A percentile compares a stretch with the other conserved stretches of the same genome.
These are phyloP conservation scores for Hymenoscyphus fructigenus DNA, from an alignment of 2,329 filamentous ascomycete genomes.

Conservation along the genomic window DNA sequence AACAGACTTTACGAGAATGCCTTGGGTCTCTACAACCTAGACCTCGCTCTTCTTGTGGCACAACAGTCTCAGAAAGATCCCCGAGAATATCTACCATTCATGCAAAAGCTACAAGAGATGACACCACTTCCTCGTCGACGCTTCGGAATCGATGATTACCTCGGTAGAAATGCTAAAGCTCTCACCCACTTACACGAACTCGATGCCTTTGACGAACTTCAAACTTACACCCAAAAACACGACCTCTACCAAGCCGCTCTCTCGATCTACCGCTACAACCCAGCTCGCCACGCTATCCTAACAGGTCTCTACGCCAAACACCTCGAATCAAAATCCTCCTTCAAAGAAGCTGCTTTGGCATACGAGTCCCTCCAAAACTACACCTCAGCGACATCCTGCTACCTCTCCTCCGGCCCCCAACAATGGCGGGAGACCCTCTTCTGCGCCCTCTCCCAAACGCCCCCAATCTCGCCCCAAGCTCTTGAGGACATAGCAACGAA, in stretches of 20 bases:
- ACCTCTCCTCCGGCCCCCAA: slow-evolving; percentile 71
- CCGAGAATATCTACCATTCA: slow-evolving; percentile 90
- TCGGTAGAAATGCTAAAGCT: slow-evolving; percentile 75
- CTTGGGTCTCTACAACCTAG: slow-evolving; percentile 86
- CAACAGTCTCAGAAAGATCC: slow-evolving; percentile 97
- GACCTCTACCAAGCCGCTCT: slow-evolving; percentile 76
- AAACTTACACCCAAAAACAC: slow-evolving; percentile 76
- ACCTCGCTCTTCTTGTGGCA: slow-evolving; percentile 84
- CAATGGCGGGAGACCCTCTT: slow-evolving; percentile 92
- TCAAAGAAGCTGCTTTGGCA: slow-evolving; percentile 83
- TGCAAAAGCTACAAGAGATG: slow-evolving; percentile 80
- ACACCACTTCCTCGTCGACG: slow-evolving; percentile 63
- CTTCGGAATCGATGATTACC: slow-evolving; percentile 86
- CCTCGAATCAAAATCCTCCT: slow-evolving; percentile 71
- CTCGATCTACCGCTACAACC: slow-evolving; percentile 79
- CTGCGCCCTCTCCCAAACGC: slow-evolving; percentile 65
- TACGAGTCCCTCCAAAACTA: slow-evolving; percentile 84
- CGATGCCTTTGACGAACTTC: slow-evolving; percentile 73
- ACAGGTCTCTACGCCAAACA: slow-evolving; percentile 78
- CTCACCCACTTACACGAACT: slow-evolving; percentile 72
- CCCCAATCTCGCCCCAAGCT: slow-evolving; percentile 59
- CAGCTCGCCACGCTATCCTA: slow-evolving; percentile 62
- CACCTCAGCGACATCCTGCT: slow-evolving; percentile 73
- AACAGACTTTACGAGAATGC: slow-evolving; percentile 90
- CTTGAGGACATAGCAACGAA: slow-evolving; percentile 67